Conservation (phyloP, 73 alveolate species). For the Paramecium primaurelia region DNA sequence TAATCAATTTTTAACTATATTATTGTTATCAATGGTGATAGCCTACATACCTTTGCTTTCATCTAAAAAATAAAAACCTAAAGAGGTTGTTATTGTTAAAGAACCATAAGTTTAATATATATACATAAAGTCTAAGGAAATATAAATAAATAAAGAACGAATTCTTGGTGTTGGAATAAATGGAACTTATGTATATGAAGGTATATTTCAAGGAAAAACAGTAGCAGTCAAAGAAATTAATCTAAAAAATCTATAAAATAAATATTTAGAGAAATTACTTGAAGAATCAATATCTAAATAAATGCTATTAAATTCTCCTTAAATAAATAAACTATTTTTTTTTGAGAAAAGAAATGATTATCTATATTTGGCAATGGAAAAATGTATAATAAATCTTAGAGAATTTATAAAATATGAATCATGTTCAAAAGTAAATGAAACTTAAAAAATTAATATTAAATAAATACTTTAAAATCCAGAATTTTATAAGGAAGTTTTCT, state of each 20-base stretch:
- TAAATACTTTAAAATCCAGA: not conserved
- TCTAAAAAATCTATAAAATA: constrained; percentile 20
- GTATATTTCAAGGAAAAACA: constrained; percentile 51
- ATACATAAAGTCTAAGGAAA: not conserved
- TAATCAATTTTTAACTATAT: not conserved
- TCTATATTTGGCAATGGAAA: constrained; percentile 69
- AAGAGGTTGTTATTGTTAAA: not conserved
- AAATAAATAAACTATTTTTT: constrained; percentile 64
- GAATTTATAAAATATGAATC: not conserved
- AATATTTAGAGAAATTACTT: constrained; percentile 51
- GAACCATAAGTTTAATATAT: not conserved
- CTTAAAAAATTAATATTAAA: not conserved
- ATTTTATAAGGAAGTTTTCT: constrained; percentile 56
- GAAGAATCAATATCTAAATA: constrained; percentile 64
- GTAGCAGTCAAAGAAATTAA: constrained; percentile 76
- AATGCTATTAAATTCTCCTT: constrained; percentile 33
- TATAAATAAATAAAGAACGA: not conserved
- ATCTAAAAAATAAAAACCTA: not conserved
- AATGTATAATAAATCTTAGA: constrained; percentile 65
- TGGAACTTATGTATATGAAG: constrained; percentile 76
- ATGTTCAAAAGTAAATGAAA: not conserved
- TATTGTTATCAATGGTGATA: not conserved
- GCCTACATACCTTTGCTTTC: not conserved
- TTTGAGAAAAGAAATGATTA: constrained; percentile 67
- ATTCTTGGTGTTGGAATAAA: constrained; percentile 66